Evolutionary conservation across 768 basidiomycete species (phyloP), one percentile per base, ranked within the genome.

Genomic region (Lyophyllum decastes): DNA sequence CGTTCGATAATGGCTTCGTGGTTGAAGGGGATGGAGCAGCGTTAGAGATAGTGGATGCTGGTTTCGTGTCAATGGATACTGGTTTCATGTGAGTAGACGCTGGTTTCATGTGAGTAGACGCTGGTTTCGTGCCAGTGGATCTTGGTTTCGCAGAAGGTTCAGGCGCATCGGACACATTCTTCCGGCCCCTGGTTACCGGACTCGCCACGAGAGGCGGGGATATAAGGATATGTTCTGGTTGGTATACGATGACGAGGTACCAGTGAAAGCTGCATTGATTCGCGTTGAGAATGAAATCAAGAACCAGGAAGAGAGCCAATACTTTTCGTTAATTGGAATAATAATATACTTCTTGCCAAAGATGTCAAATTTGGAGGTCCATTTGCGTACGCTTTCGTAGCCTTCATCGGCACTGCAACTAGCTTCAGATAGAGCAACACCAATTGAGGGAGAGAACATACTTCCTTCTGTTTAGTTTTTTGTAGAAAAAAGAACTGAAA

Each of bases 401-500:
- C 89, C 89, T 58, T 86, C 86, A 38, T 83, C 77, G 25, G 73
- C 58, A 54, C 82, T 84, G 64, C 5, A 21, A 64, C 40, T 19
- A 41, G 22, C 49, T 53, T 62, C 34, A 66, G 55, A 38, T 9
- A 21, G 54, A 26, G 14, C 41, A 2, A 19, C 44, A 41, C 22
- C 8, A 24, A n/a, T 19, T 5, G 30, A n/a, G 41, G 38, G 10
- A 27, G 10, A 49, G 34, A 24, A 68, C 77, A 38, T 68, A 87
- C 86, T 79, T 83, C 68, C 84, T 89, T 52, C 82, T 81, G 57
- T 88, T 88, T 25, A 99, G 74, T 72, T 97, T 96, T 77, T 95
- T 93, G 78, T 95, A 98, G 73, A 99, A 98, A 75, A 98, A 99
- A 0, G 95, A 95, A 70, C 89, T 98, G 78, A 98, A 98, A 4